These are phyloP conservation scores for Leptomonas seymouri DNA, from an alignment of 208 protist species.

Conservation along the genomic window DNA sequence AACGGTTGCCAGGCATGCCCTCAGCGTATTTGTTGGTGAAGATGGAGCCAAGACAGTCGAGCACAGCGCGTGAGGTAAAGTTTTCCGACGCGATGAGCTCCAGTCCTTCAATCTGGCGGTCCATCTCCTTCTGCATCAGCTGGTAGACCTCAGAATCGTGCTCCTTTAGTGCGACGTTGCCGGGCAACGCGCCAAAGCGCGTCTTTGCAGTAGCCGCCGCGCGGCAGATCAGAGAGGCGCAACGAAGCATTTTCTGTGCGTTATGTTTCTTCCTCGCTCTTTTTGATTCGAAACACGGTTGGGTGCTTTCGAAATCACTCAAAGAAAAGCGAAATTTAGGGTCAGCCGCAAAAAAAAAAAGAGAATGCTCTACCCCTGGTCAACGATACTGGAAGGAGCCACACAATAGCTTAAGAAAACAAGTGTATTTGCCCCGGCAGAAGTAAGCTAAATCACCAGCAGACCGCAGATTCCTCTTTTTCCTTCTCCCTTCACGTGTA, in stretches of 20 bases:
- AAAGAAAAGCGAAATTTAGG: too few relatives aligned
- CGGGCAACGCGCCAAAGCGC: conserved; percentile 19
- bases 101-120: conserved; percentile 83
- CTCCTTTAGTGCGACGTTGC: conserved; percentile 38
- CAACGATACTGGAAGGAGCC: too few relatives aligned
- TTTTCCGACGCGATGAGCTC: conserved; percentile 97
- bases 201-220: conserved; percentile 8
- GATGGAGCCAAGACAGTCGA: conserved; percentile 97
- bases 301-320: too few relatives aligned
- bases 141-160: conserved; percentile 82
- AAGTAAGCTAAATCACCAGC: too few relatives aligned
- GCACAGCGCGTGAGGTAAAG: conserved; percentile 97
- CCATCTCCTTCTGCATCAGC: conserved; percentile 85
- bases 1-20: conserved; percentile 95
- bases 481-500: too few relatives aligned
- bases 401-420: too few relatives aligned
- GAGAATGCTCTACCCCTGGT: too few relatives aligned
- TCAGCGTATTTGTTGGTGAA: conserved; percentile 99
- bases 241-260: conserved; percentile 19
- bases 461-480: too few relatives aligned
- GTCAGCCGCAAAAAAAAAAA: too few relatives aligned
- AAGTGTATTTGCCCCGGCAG: too few relatives aligned
- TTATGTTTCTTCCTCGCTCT: background rate
- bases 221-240: conserved; percentile 20
- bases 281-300: background rate